Evolutionary conservation across 345 rosid genomes (phyloP).

Genomic region (Populus nigra): DNA sequence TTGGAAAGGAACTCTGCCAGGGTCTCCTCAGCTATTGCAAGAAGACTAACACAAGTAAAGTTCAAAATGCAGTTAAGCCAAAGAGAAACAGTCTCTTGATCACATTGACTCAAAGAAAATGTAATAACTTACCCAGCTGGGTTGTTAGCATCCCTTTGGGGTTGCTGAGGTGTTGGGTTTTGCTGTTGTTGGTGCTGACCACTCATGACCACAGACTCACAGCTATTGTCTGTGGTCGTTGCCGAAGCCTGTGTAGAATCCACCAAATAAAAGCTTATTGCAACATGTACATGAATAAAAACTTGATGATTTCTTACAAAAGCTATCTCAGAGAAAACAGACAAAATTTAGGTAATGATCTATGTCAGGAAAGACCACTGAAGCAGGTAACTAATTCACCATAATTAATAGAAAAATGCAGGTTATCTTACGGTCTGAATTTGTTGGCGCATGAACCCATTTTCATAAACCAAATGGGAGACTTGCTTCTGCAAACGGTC

Average conservation of each 20-base stretch:
- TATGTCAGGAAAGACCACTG: background rate
- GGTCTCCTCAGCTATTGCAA: slow-evolving; percentile 93
- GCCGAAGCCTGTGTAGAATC: slow-evolving; percentile 59
- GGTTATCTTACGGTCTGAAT: slow-evolving; percentile 50
- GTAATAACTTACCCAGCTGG: slow-evolving; percentile 79
- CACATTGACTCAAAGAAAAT: background rate
- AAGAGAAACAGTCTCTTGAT: background rate
- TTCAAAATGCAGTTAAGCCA: background rate
- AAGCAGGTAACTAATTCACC: background rate
- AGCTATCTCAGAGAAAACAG: background rate
- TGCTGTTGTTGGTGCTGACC: slow-evolving; percentile 98
- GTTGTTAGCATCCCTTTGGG: slow-evolving; percentile 91
- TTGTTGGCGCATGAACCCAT: slow-evolving; percentile 83
- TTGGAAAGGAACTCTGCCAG: slow-evolving; percentile 85
- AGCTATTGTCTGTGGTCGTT: slow-evolving; percentile 99
- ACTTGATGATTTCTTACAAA: background rate
- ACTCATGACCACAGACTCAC: slow-evolving; percentile 98
- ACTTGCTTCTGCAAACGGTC: slow-evolving; percentile 98
- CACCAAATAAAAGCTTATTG: background rate
- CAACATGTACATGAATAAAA: background rate
- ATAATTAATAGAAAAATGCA: background rate
- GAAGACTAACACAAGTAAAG: slow-evolving; percentile 48
- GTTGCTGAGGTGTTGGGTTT: slow-evolving; percentile 92
- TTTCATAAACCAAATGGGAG: slow-evolving; percentile 87
- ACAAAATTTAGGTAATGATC: background rate